Base-by-base conservation (phyloP, 768 basidiomycete species). In the Phanerodontia chrysosporium region DNA sequence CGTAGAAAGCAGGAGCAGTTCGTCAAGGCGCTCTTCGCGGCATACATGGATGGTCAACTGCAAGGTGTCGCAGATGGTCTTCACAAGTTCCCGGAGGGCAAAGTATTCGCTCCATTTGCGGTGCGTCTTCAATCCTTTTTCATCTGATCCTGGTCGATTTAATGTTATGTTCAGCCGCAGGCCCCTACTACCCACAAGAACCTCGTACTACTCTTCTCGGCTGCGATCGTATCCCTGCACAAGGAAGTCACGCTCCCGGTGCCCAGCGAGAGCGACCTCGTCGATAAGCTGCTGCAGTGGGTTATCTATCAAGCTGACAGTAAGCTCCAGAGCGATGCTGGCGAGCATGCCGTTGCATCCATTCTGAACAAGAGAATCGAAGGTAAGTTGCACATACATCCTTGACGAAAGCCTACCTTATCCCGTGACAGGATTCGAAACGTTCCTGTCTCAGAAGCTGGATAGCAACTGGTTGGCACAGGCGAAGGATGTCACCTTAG, bases 301-400 rank as follows among this genome's bases (percentile, higher is more conserved):
- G 78, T 79, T 42, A 71, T 90, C 22, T 65, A 73, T 6, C 64
- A 70, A 12, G 74, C 80, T 3, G 77, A 79, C 18, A 81, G 74
- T 51, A 71, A 75, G 45, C 63, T 80, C 0, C 88, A 90, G 67
- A 75, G 76, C 61, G 77, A 80, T 29, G 79, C 84, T 27, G 81
- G 79, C 1, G 76, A 82, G 65, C 80, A 85, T 39, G 65, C 85
- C 2, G 68, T 92, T 18, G 79, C 87, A 1, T 81, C 86, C 0
- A 73, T 90, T n/a, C 72, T 94, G 27, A 97, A 98, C 70, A 92
- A 94, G 70, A 82, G 85, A 36, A 76, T 78, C 10, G 79, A 85
- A 42, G 85, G 95, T 93, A 49, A 62, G 80, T n/a, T n/a, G n/a
- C n/a, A 42, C 63, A 45, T 22, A 2, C 24, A 10, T 45, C 52